Evolutionary conservation across 2,329 filamentous ascomycete species (phyloP).

Genomic region (Capronia epimyces): DNA sequence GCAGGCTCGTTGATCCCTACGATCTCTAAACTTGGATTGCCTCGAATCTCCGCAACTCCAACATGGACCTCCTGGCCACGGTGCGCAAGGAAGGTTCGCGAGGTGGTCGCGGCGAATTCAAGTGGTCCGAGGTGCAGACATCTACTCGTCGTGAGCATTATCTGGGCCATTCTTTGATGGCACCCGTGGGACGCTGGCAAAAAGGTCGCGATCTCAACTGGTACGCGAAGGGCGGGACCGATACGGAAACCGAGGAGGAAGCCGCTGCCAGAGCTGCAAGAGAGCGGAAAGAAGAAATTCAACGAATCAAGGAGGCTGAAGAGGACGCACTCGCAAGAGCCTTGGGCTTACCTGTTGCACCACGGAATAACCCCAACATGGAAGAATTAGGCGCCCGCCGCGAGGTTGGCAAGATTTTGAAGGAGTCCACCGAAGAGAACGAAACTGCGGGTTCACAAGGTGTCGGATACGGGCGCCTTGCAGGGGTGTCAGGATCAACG

Average conservation of each 20-base stretch:
- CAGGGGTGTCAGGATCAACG: constrained; percentile 11
- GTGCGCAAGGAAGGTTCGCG: constrained; percentile 79
- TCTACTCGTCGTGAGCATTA: constrained; percentile 85
- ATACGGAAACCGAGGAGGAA: constrained; percentile 51
- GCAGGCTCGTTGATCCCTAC: constrained; percentile 1
- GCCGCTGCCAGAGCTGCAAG: constrained; percentile 55
- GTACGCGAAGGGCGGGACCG: constrained; percentile 58
- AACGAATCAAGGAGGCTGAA: constrained; percentile 80
- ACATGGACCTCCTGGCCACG: constrained; percentile 88
- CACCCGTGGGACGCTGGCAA: constrained; percentile 88
- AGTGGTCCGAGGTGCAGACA: constrained; percentile 87
- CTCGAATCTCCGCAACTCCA: constrained; percentile 12
- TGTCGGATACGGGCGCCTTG: constrained; percentile 31
- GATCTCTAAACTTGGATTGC: background rate
- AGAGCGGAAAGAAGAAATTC: constrained; percentile 69
- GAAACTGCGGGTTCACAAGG: constrained; percentile 31
- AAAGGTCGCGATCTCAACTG: constrained; percentile 64
- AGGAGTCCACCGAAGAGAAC: constrained; percentile 34
- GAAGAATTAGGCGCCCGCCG: constrained; percentile 54
- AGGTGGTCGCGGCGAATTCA: constrained; percentile 86
- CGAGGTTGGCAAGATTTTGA: constrained; percentile 53
- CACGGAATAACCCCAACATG: constrained; percentile 56
- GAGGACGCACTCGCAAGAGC: constrained; percentile 83
- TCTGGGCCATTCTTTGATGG: constrained; percentile 86
- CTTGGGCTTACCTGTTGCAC: constrained; percentile 68